These are phyloP conservation scores for Grosmannia huntii DNA, from an alignment of 2,329 filamentous ascomycete genomes.

Conservation along the genomic window DNA sequence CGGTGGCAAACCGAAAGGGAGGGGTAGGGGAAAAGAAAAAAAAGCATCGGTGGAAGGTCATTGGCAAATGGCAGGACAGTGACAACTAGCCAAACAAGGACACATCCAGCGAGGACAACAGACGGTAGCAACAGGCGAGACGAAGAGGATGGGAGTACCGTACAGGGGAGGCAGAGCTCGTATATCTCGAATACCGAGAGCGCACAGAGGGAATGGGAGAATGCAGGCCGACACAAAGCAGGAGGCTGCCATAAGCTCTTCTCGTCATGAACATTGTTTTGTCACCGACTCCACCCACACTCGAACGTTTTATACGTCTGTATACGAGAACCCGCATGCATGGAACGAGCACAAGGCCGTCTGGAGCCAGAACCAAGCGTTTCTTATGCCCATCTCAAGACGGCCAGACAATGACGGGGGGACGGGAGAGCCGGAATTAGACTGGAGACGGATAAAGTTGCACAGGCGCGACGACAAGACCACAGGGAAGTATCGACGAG, in stretches of 20 bases:
- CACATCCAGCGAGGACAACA: background rate
- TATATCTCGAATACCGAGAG: background rate
- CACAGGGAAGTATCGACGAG: background rate
- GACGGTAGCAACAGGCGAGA: background rate
- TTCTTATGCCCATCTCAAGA: background rate
- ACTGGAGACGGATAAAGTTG: background rate
- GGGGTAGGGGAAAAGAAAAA: background rate
- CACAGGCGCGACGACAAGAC: background rate
- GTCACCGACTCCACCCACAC: background rate
- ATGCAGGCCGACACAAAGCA: background rate
- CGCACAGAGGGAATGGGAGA: background rate
- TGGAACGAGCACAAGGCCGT: background rate
- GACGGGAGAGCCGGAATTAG: background rate
- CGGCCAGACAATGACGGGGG: no score
- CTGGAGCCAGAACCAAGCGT: background rate
- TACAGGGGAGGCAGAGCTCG: background rate
- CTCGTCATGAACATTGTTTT: background rate
- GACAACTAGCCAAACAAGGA: background rate
- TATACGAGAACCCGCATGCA: background rate
- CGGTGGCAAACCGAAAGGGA: background rate
- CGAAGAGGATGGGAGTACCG: no score
- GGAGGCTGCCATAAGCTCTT: background rate
- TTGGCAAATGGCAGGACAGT: background rate
- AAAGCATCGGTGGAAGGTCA: background rate
- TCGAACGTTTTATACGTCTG: background rate